Conservation (phyloP, 2,329 filamentous ascomycete species). For the Sphaceloma murrayae region DNA sequence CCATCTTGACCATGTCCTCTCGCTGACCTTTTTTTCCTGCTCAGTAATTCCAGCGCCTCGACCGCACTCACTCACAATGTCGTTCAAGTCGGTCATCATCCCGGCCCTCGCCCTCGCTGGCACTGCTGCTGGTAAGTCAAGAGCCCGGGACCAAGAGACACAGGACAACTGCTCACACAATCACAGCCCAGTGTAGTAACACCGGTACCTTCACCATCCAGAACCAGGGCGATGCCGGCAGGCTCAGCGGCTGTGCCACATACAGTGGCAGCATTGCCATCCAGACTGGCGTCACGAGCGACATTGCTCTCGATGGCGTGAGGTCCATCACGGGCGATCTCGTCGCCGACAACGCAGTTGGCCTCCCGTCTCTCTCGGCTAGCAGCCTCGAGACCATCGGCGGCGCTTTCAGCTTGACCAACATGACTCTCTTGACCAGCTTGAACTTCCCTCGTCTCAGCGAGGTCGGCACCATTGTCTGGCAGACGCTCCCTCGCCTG, state of each 20-base stretch:
- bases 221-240: slow-evolving; percentile 49
- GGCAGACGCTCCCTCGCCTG: slow-evolving; percentile 60
- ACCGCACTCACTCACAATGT: slow-evolving; percentile 35
- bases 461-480: slow-evolving; percentile 57
- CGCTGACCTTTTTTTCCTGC: too few relatives aligned
- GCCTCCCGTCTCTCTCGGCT: slow-evolving; percentile 55
- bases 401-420: slow-evolving; percentile 59
- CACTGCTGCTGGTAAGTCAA: slow-evolving; percentile 41
- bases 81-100: slow-evolving; percentile 46
- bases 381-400: slow-evolving; percentile 54
- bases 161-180: slow-evolving; percentile 8
- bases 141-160: not conserved
- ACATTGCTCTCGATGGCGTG: slow-evolving; percentile 54
- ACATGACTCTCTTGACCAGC: slow-evolving; percentile 57
- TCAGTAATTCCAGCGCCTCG: slow-evolving; percentile 13
- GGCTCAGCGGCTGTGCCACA: slow-evolving; percentile 55
- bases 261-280: slow-evolving; percentile 61
- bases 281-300: slow-evolving; percentile 44
- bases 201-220: slow-evolving; percentile 49
- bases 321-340: slow-evolving; percentile 51
- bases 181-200: slow-evolving; percentile 31
- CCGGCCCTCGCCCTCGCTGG: slow-evolving; percentile 47
- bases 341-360: slow-evolving; percentile 43
- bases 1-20: not conserved
- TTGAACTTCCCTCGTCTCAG: slow-evolving; percentile 58